Evolutionary conservation across 257 asterid species (phyloP).

Genomic region (Echites panduratus): DNA sequence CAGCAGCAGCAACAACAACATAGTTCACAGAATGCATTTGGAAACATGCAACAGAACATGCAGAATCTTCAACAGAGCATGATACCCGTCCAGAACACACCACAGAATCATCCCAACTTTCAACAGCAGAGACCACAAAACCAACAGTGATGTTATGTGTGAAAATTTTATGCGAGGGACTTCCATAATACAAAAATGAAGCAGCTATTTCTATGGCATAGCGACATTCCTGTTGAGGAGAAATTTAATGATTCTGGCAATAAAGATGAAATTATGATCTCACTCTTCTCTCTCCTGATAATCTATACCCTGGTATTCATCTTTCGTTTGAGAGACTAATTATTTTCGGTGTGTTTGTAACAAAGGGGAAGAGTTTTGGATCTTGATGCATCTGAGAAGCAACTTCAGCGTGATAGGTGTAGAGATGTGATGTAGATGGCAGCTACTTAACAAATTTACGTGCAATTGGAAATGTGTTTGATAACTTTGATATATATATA

Average conservation of each 20-base stretch:
- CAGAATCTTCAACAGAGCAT: constrained; percentile 61
- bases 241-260: not conserved
- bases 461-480: not conserved
- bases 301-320: not conserved
- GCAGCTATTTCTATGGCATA: not conserved
- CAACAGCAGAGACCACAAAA: constrained; percentile 91
- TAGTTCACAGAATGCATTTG: constrained; percentile 53
- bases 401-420: not conserved
- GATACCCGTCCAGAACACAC: constrained; percentile 55
- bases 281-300: not conserved
- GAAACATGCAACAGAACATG: constrained; percentile 61
- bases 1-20: constrained; percentile 63
- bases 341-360: not conserved
- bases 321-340: not conserved
- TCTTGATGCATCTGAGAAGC: not conserved
- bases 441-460: not conserved
- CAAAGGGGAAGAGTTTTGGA: not conserved
- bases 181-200: not conserved
- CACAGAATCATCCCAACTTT: constrained; percentile 70
- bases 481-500: not conserved
- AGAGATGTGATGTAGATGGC: too few relatives aligned
- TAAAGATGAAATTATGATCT: not conserved
- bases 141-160: constrained; percentile 41
- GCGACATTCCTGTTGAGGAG: not conserved
- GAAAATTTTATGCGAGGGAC: not conserved